These are phyloP conservation scores for Phytophthora constricta DNA, from an alignment of 352 stramenopile species.

Conservation along the genomic window DNA sequence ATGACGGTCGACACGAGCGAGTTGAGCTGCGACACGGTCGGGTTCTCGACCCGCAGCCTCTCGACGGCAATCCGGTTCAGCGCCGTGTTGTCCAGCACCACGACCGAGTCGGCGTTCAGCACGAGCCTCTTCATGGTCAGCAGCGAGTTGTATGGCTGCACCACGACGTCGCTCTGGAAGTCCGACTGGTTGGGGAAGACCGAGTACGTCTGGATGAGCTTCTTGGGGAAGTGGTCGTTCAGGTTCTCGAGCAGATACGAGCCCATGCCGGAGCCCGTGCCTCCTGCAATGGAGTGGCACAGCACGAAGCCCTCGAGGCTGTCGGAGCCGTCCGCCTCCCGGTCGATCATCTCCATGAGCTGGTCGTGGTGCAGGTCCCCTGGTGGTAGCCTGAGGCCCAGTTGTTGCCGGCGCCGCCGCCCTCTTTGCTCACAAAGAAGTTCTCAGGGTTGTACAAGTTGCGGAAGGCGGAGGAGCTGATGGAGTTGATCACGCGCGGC, in stretches of 20 bases:
- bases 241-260: conserved; percentile 99
- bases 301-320: conserved; percentile 98
- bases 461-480: conserved; percentile 91
- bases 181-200: conserved; percentile 98
- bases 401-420: conserved; percentile 93
- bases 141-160: conserved; percentile 99
- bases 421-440: conserved; percentile 94
- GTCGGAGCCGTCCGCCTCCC: conserved; percentile 96
- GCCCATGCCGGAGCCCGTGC: conserved; percentile 98
- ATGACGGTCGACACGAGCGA: conserved; percentile 99
- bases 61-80: conserved; percentile 97
- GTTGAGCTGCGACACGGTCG: conserved; percentile 97
- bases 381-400: conserved; percentile 94
- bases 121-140: conserved; percentile 98
- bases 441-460: conserved; percentile 99
- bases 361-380: conserved; percentile 95
- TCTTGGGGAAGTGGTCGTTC: conserved; percentile 99
- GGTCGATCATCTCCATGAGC: conserved; percentile 99
- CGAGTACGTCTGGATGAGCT: conserved; percentile 99
- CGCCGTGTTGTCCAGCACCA: conserved; percentile 99
- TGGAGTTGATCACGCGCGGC: conserved; percentile 93
- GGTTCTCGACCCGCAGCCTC: conserved; percentile 95
- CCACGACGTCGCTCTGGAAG: conserved; percentile 97
- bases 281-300: conserved; percentile 98
- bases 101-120: conserved; percentile 98